These are phyloP conservation scores for Canna indica DNA, from an alignment of 176 grass and related monocot species.

Conservation along the genomic window DNA sequence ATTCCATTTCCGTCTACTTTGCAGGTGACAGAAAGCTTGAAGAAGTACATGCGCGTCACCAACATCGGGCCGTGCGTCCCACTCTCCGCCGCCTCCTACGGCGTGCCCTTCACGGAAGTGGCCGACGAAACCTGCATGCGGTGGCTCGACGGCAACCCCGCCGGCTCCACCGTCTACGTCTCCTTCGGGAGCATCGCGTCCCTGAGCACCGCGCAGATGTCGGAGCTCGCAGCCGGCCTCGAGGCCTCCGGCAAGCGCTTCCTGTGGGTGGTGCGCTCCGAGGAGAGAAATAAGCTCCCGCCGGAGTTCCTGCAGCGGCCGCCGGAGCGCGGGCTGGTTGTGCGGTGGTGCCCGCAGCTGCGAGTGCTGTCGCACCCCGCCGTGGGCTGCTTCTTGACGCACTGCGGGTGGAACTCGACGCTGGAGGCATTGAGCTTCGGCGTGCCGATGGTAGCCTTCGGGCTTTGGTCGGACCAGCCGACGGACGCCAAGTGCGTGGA, in stretches of 20 bases:
- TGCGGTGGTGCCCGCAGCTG: slow-evolving; percentile 12
- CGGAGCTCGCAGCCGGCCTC: slow-evolving; percentile 41
- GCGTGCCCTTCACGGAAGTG: slow-evolving; percentile 32
- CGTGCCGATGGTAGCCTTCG: slow-evolving; percentile 1
- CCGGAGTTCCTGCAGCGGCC: not conserved
- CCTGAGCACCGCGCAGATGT: slow-evolving; percentile 26
- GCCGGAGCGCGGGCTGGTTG: not conserved
- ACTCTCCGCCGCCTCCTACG: slow-evolving; percentile 20
- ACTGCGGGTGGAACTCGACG: slow-evolving; percentile 22
- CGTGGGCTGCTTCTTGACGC: slow-evolving; percentile 17
- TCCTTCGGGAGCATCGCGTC: slow-evolving; percentile 64
- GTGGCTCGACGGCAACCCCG: slow-evolving; percentile 40
- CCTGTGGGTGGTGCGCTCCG: slow-evolving; percentile 26
- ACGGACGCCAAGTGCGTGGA: slow-evolving; percentile 13
- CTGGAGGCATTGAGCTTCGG: slow-evolving; percentile 3
- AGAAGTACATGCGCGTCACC: slow-evolving; percentile 5
- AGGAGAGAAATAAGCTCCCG: not conserved
- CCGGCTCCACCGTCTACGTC: slow-evolving; percentile 40
- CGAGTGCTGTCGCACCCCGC: slow-evolving; percentile 1
- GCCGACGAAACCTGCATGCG: slow-evolving; percentile 40
- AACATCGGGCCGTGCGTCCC: slow-evolving; percentile 30
- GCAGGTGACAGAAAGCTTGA: slow-evolving; percentile 17
- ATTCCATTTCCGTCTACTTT: too few species aligned
- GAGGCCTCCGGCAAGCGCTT: slow-evolving; percentile 26
- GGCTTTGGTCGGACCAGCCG: slow-evolving; percentile 17